Evolutionary conservation across 306 rosid species (phyloP).

Genomic region (Astragalus glycyphyllos): DNA sequence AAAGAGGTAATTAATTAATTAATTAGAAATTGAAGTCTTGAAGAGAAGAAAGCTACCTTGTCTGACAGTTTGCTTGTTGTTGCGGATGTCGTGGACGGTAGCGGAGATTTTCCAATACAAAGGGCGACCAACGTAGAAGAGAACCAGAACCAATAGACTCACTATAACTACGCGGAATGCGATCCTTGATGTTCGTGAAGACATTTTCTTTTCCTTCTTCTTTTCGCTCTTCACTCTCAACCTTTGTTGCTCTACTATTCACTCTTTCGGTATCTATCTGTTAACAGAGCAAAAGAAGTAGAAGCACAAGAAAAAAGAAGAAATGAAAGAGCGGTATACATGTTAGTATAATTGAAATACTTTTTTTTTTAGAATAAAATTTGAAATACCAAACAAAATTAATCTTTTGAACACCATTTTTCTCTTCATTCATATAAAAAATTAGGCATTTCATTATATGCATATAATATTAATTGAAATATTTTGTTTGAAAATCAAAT

Average conservation of each 20-base stretch:
- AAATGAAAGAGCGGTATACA: too few relatives aligned
- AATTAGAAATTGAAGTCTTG: neutral
- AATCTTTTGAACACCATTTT: too few relatives aligned
- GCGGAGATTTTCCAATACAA: constrained; percentile 91
- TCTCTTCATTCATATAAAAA: too few relatives aligned
- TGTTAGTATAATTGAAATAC: too few relatives aligned
- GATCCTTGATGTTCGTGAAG: constrained; percentile 56
- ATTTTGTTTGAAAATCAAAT: too few relatives aligned
- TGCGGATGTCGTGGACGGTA: constrained; percentile 77
- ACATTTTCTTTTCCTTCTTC: constrained; percentile 51
- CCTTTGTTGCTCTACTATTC: neutral
- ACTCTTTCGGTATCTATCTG: neutral
- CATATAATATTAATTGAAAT: too few relatives aligned
- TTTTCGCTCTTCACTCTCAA: too few relatives aligned
- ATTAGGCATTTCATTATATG: too few relatives aligned
- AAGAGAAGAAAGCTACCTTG: constrained; percentile 50
- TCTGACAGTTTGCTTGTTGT: constrained; percentile 78
- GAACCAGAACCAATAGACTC: constrained; percentile 47
- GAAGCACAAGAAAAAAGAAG: neutral
- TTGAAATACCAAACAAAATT: too few relatives aligned
- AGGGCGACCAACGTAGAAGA: constrained; percentile 84
- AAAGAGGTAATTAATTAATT: constrained; percentile 8
- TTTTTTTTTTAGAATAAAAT: too few relatives aligned
- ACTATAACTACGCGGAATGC: constrained; percentile 56
- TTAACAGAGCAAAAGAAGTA: neutral